Conservation (phyloP, 208 protist species). For the Acanthamoeba sp. region DNA sequence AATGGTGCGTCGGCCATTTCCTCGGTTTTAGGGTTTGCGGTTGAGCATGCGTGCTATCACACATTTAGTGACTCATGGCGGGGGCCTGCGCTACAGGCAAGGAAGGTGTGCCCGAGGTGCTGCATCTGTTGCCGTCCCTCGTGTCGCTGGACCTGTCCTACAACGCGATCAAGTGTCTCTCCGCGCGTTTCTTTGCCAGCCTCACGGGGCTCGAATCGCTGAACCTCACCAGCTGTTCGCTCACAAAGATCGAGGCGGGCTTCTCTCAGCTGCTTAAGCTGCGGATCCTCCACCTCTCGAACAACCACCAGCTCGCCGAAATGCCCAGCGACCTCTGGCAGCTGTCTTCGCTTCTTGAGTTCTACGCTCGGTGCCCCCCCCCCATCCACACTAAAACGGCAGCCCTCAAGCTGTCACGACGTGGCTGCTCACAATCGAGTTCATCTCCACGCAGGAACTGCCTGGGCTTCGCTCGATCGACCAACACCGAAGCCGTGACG, state of each 20-base stretch:
- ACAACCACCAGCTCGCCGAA: not conserved
- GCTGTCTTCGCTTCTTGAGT: not conserved
- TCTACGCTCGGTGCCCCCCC: not conserved
- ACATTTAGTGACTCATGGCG: not conserved
- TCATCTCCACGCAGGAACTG: not conserved
- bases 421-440: not conserved
- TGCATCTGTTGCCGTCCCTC: not conserved
- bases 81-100: not conserved
- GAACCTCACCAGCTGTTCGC: not conserved
- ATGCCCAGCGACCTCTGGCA: constrained; percentile 9
- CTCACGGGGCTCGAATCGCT: constrained; percentile 25
- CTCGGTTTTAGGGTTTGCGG: not conserved
- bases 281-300: not conserved
- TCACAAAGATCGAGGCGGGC: not conserved
- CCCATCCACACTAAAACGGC: too few relatives aligned
- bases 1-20: not conserved
- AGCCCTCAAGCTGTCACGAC: too few relatives aligned
- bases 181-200: not conserved
- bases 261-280: not conserved
- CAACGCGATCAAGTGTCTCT: not conserved
- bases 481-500: not conserved
- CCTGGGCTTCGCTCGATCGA: not conserved
- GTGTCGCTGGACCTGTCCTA: not conserved
- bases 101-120: constrained; percentile 15
- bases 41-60: too few relatives aligned